Conservation (phyloP, 2,329 filamentous ascomycete species). For the Shiraia sp. region DNA sequence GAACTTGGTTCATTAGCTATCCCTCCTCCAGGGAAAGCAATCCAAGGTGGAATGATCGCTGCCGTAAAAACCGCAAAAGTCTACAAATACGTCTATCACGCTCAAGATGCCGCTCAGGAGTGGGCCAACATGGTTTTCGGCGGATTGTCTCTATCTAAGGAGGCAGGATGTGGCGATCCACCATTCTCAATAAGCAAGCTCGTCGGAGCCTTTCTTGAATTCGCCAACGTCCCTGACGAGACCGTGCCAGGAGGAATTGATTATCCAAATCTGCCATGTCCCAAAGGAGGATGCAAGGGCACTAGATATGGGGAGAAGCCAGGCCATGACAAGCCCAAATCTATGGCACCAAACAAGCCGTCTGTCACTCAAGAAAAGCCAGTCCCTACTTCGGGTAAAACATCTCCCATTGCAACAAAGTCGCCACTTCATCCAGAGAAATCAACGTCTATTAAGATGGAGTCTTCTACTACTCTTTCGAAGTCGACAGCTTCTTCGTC, state of each 20-base stretch:
- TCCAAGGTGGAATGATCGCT: slow-evolving; percentile 8
- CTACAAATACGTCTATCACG: slow-evolving; percentile 7
- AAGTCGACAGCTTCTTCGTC: too few relatives aligned
- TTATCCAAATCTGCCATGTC: slow-evolving; percentile 8
- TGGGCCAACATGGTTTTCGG: slow-evolving; percentile 9
- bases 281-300: neutral
- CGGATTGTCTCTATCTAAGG: neutral
- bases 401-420: too few relatives aligned
- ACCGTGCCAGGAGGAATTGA: slow-evolving; percentile 6
- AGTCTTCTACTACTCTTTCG: too few relatives aligned
- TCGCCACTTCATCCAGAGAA: too few relatives aligned
- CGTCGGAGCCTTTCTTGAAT: slow-evolving; percentile 2
- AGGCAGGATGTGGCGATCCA: slow-evolving; percentile 3
- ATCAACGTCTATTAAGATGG: too few relatives aligned
- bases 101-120: slow-evolving; percentile 8
- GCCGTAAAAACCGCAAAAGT: slow-evolving; percentile 6
- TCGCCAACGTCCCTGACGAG: slow-evolving; percentile 7
- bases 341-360: neutral
- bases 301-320: neutral
- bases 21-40: slow-evolving; percentile 7
- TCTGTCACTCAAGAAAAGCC: too few relatives aligned
- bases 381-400: too few relatives aligned
- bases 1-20: slow-evolving; percentile 7
- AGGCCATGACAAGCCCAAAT: neutral
- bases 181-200: slow-evolving; percentile 6